Percentiles rank a stretch among this genome's conserved stretches.
phyloP scores from a whole-genome alignment of 441 rosid species.

The Biscutella auriculata region DNA sequence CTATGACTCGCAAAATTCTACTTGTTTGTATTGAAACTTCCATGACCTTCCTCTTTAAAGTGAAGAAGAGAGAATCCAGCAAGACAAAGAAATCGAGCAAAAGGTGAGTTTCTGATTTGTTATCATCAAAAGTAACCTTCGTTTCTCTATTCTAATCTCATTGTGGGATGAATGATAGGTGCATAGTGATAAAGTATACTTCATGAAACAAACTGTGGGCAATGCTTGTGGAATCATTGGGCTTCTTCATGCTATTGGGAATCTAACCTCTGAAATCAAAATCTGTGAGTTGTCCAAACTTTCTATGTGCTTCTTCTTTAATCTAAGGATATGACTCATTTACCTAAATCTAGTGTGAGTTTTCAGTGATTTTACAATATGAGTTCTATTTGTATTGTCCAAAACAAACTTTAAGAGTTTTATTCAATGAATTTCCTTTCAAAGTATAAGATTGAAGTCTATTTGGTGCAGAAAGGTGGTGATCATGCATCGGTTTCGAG shows the following conservation, averaged over 20 bases:
- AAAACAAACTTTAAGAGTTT: too few species aligned
- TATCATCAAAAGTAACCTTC: not conserved
- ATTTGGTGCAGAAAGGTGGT: too few species aligned
- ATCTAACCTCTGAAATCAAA: conserved; percentile 57
- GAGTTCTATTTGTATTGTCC: too few species aligned
- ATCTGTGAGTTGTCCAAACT: conserved; percentile 39
- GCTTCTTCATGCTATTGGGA: conserved; percentile 89
- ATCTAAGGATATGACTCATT: not conserved
- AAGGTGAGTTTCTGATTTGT: conserved; percentile 29
- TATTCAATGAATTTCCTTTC: too few species aligned
- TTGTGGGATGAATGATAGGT: conserved; percentile 31
- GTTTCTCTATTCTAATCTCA: not conserved
- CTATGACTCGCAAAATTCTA: too few species aligned
- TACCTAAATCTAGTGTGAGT: too few species aligned
- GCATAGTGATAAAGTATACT: conserved; percentile 50
- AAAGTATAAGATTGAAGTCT: too few species aligned
- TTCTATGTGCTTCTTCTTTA: not conserved
- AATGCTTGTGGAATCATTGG: conserved; percentile 97
- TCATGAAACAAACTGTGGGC: conserved; percentile 88
- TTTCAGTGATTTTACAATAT: too few species aligned
- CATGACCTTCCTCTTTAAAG: conserved; percentile 30
- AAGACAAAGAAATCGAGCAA: conserved; percentile 38
- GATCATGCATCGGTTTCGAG: too few species aligned
- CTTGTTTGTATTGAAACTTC: not conserved
- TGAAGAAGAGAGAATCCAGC: conserved; percentile 61